Evolutionary conservation across 495 filamentous ascomycete species (phyloP).

Genomic region (Hypoxylon subgilvum): DNA sequence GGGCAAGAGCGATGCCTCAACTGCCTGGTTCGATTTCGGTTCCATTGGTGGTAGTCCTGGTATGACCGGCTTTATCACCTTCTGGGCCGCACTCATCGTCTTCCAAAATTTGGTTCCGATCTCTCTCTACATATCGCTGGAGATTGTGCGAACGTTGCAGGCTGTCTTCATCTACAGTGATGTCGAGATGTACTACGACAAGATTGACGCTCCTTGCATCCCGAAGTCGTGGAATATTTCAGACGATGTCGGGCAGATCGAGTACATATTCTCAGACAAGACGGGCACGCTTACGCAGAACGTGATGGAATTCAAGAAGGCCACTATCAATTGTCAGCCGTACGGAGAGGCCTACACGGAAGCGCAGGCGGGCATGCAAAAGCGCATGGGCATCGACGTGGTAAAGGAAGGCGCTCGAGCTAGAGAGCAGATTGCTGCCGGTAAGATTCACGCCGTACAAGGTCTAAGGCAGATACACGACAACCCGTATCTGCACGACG

Average conservation of each 20-base stretch:
- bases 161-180: constrained; percentile 99
- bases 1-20: constrained; percentile 72
- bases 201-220: constrained; percentile 89
- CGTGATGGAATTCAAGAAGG: constrained; percentile 99
- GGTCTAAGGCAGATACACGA: constrained; percentile 76
- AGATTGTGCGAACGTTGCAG: constrained; percentile 91
- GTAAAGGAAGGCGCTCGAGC: constrained; percentile 77
- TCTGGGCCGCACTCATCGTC: constrained; percentile 91
- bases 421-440: constrained; percentile 77
- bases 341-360: constrained; percentile 99
- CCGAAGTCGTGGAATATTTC: constrained; percentile 99
- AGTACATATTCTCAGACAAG: constrained; percentile 99
- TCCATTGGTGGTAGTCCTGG: constrained; percentile 78
- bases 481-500: constrained; percentile 90
- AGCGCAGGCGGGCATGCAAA: constrained; percentile 93
- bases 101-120: constrained; percentile 99
- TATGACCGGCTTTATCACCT: constrained; percentile 90
- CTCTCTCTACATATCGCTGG: constrained; percentile 94
- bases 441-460: constrained; percentile 72
- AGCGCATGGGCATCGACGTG: constrained; percentile 82
- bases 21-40: constrained; percentile 84
- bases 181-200: constrained; percentile 93
- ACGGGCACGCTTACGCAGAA: constrained; percentile 98
- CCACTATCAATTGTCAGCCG: constrained; percentile 87
- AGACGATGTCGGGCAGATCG: constrained; percentile 97